Conservation (phyloP, 148 eudicot genomes). For the Euryodendron excelsum region DNA sequence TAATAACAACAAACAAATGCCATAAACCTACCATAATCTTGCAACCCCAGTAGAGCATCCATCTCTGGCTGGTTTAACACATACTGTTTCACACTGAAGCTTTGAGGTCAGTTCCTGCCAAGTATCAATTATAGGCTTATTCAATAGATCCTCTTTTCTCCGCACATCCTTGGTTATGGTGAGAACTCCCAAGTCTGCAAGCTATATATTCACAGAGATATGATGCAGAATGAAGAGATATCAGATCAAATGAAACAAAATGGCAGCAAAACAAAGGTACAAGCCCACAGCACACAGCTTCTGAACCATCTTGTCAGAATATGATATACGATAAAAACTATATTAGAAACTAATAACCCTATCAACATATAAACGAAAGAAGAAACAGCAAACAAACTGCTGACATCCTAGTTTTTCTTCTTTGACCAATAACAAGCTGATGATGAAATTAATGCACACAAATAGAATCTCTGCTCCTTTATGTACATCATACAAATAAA, state of each 20-base stretch:
- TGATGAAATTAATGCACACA: neutral
- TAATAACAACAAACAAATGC: constrained; percentile 11
- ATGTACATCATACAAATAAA: neutral
- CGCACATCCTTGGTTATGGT: constrained; percentile 75
- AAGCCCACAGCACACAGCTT: neutral
- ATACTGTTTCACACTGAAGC: constrained; percentile 63
- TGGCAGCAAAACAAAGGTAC: neutral
- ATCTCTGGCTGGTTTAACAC: constrained; percentile 87
- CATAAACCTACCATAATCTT: constrained; percentile 59
- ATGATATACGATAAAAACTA: neutral
- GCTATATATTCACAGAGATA: constrained; percentile 39
- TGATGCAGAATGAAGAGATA: neutral
- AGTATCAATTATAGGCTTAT: constrained; percentile 32
- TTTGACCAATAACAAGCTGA: neutral
- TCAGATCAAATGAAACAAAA: neutral
- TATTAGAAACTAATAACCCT: neutral
- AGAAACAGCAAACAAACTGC: neutral
- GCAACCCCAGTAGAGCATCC: constrained; percentile 98
- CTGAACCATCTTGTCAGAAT: neutral
- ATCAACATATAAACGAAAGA: neutral
- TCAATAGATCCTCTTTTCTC: constrained; percentile 47
- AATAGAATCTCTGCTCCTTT: neutral
- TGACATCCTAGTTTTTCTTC: neutral
- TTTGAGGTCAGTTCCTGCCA: constrained; percentile 69
- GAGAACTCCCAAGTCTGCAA: constrained; percentile 66